Base-by-base conservation (phyloP, 495 filamentous ascomycete genomes). In the Chaetomidium leptoderma region DNA sequence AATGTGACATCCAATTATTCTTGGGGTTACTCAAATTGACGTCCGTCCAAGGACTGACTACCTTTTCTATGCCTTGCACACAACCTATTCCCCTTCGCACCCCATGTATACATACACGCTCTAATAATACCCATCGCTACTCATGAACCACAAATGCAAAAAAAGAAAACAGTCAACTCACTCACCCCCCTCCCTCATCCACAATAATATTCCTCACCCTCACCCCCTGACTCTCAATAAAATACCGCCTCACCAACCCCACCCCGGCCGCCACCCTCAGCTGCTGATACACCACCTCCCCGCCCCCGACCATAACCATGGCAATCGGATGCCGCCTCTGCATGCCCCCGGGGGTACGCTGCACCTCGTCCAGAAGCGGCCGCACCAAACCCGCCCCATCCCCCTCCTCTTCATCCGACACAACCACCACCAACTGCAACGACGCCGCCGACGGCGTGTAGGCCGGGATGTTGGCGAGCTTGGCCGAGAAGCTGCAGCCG, bases 251-350 rank as follows among this genome's bases (percentile, higher is more conserved):
- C 71, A 84, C 83, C 44, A 96, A 66, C 0, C 89, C 90, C 16
- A 97, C 61, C 2, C 79, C 80, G 62, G 70, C 76, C 14, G 88
- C 83, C 61, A 72, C 73, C 49, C 69, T 78, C 3, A 95, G 63
- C 56, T 86, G 63, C 43, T 83, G 78, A 59, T 86, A 87, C 42
- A 82, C 85, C 57, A 81, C 76, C 16, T 90, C 78, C 3, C 87
- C 89, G 0, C 89, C 91, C 0, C 83, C 83, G 8, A 95, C 85
- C 86, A 97, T 88, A 23, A 96, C 79, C 85, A 96, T 85, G 23
- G 85, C 80, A 17, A 96, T 86, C 14, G 83, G 83, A 59, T 92
- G 73, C 50, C 83, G 83, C n/a, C 93, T 74, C 40, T 78, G 74
- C 36, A 95, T 75, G 0, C 92, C 91, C 11, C 78, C 81, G 0